Conservation (phyloP, 129 eudicot genomes). For the Flaveria ramosissima region DNA sequence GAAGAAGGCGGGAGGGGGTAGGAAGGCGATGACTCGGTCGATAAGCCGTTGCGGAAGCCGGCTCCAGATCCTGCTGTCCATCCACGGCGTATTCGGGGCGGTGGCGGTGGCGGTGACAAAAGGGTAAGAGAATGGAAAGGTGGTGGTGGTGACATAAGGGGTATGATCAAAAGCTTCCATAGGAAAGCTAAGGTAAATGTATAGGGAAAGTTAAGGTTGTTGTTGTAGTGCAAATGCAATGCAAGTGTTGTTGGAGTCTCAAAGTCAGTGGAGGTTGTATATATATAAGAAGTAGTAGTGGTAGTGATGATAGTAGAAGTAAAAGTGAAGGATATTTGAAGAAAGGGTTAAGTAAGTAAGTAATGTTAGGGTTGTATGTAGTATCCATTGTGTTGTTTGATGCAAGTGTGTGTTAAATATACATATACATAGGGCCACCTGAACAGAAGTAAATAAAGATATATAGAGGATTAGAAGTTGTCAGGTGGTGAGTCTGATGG, state of each 20-base stretch:
- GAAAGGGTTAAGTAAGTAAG: not conserved
- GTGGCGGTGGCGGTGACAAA: conserved; percentile 20
- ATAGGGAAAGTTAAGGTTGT: conserved; percentile 54
- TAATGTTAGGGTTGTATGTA: conserved; percentile 31
- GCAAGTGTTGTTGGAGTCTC: conserved; percentile 34
- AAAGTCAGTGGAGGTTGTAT: conserved; percentile 53
- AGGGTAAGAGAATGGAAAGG: conserved; percentile 46
- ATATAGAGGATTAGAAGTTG: conserved; percentile 28
- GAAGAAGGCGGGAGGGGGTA: conserved; percentile 87
- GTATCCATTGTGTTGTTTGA: conserved; percentile 21
- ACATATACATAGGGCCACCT: conserved; percentile 27
- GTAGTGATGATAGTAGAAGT: not conserved
- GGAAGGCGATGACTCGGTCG: conserved; percentile 77
- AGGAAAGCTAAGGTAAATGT: conserved; percentile 15
- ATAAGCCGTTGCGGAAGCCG: conserved; percentile 66
- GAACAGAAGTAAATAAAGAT: conserved; percentile 56
- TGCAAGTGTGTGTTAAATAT: conserved; percentile 13
- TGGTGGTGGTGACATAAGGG: conserved; percentile 32
- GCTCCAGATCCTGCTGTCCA: conserved; percentile 91
- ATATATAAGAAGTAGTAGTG: conserved; percentile 8
- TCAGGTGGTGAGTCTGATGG: conserved; percentile 34
- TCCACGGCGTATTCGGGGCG: conserved; percentile 47
- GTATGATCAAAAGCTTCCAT: conserved; percentile 77
- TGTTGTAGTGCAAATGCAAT: not conserved
- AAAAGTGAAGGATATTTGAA: conserved; percentile 15